Percentiles rank a stretch among this genome's conserved stretches.
Evolutionary conservation across 495 filamentous ascomycete genomes (phyloP).

Genomic region (Aspergillus cristatus): DNA sequence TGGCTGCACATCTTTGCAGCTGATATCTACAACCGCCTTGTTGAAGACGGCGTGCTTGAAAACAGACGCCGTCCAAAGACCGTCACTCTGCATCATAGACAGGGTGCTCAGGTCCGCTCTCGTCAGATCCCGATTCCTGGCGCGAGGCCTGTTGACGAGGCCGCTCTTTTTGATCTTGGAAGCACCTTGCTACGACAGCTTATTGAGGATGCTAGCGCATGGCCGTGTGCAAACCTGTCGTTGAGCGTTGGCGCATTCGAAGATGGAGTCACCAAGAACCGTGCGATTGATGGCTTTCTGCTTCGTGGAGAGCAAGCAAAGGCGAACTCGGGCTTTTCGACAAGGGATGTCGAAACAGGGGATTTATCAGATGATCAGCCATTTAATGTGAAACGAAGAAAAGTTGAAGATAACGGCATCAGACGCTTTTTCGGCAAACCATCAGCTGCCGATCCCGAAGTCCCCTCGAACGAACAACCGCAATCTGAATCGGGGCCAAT

Average conservation of each 20-base stretch:
- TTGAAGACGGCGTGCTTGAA: constrained; percentile 87
- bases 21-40: constrained; percentile 81
- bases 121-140: constrained; percentile 67
- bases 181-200: constrained; percentile 69
- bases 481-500: not conserved
- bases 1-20: constrained; percentile 91
- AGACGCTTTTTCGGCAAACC: constrained; percentile 27
- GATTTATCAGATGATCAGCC: constrained; percentile 1
- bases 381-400: constrained; percentile 25
- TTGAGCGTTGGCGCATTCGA: constrained; percentile 85
- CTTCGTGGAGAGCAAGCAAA: constrained; percentile 69
- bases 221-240: constrained; percentile 81
- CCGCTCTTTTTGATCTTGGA: constrained; percentile 65
- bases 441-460: constrained; percentile 2
- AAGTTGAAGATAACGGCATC: constrained; percentile 23
- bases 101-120: constrained; percentile 59
- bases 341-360: constrained; percentile 9
- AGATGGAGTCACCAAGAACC: constrained; percentile 73
- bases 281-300: constrained; percentile 77
- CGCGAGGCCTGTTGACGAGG: constrained; percentile 63
- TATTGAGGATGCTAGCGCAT: constrained; percentile 63
- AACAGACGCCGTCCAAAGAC: constrained; percentile 79
- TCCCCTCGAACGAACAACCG: constrained; percentile 1
- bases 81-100: constrained; percentile 72
- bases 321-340: constrained; percentile 18